Percentiles rank a stretch among this genome's conserved stretches.
Conservation (phyloP, 768 basidiomycete genomes). For the Hypholoma fasciculare region DNA sequence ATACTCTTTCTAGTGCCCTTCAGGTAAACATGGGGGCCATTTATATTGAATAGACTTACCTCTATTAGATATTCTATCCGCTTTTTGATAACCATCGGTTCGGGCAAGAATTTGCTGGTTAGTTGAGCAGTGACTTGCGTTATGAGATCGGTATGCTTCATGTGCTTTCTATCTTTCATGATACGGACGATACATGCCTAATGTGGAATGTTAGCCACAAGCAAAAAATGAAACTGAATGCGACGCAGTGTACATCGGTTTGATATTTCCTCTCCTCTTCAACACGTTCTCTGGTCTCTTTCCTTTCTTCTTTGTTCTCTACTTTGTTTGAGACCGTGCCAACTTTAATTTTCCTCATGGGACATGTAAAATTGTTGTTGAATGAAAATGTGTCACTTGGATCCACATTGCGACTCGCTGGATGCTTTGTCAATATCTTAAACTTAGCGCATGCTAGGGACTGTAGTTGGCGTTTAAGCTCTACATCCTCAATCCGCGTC, state of each 20-base stretch:
- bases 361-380: slow-evolving; percentile 78
- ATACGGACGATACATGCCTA: slow-evolving; percentile 97
- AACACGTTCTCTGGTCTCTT: slow-evolving; percentile 86
- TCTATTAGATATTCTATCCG: slow-evolving; percentile 93
- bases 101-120: slow-evolving; percentile 81
- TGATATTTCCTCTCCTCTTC: slow-evolving; percentile 91
- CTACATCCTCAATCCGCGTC: slow-evolving; percentile 71
- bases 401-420: slow-evolving; percentile 81
- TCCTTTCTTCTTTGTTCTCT: slow-evolving; percentile 83
- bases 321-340: slow-evolving; percentile 85
- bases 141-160: slow-evolving; percentile 86
- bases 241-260: slow-evolving; percentile 66
- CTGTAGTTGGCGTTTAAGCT: slow-evolving; percentile 91
- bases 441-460: slow-evolving; percentile 94
- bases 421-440: slow-evolving; percentile 90
- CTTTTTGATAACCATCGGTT: slow-evolving; percentile 87
- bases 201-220: not conserved
- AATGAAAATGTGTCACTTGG: slow-evolving; percentile 84
- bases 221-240: slow-evolving; percentile 13
- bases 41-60: slow-evolving; percentile 41
- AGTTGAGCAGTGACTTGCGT: slow-evolving; percentile 91
- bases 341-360: slow-evolving; percentile 90
- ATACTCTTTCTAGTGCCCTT: slow-evolving; percentile 78
- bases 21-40: not conserved
- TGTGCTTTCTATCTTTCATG: slow-evolving; percentile 93